phyloP scores from a whole-genome alignment of 192 early-diverging fungal genomes.

The Obelidium mucronatum region DNA sequence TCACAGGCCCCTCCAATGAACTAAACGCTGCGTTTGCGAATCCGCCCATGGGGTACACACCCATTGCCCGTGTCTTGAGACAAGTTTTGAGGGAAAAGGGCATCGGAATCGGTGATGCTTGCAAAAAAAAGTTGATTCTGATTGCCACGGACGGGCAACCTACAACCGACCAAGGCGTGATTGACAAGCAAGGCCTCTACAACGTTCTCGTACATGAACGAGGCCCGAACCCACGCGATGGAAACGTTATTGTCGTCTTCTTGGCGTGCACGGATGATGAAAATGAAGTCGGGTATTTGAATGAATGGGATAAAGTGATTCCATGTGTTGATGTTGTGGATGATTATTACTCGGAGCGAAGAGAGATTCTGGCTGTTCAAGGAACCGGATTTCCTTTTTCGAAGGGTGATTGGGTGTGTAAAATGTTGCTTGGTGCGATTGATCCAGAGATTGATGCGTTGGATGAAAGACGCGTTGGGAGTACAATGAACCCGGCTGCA shows the following conservation, averaged over 20 bases:
- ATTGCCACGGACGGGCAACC: constrained; percentile 20
- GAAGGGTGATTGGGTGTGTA: constrained; percentile 21
- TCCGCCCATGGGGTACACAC: background rate
- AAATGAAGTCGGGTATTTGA: background rate
- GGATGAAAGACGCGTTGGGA: background rate
- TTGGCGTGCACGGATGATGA: constrained; percentile 10
- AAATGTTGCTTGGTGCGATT: constrained; percentile 15
- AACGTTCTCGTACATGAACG: background rate
- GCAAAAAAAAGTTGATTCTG: background rate
- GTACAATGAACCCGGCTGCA: background rate
- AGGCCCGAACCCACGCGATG: background rate
- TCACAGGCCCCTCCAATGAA: background rate
- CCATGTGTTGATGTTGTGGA: constrained; percentile 13
- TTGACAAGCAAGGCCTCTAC: constrained; percentile 2
- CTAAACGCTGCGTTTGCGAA: constrained; percentile 1
- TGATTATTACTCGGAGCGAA: constrained; percentile 5
- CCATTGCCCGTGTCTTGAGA: constrained; percentile 2
- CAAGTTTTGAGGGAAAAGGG: background rate
- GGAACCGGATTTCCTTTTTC: constrained; percentile 12
- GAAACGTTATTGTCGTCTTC: background rate
- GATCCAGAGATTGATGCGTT: constrained; percentile 17
- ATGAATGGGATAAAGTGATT: constrained; percentile 13
- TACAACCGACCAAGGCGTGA: background rate
- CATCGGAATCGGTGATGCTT: background rate
- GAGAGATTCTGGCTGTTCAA: background rate